Conservation (phyloP, 495 filamentous ascomycete species). For the Haplographium delicatum region DNA sequence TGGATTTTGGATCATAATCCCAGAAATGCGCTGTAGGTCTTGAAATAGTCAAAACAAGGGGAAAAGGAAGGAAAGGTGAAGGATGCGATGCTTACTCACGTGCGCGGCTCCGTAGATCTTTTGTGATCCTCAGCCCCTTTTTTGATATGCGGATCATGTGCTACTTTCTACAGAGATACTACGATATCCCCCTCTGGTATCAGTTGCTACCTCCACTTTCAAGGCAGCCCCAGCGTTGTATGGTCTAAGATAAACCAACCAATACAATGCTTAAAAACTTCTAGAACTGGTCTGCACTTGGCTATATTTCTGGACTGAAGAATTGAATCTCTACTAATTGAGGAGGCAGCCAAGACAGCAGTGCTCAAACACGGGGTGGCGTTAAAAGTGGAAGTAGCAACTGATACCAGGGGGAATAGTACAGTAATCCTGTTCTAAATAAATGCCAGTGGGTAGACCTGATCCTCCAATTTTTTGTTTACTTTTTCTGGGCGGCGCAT, state of each 20-base stretch:
- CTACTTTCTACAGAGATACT: neutral
- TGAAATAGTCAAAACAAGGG: neutral
- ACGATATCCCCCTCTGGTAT: no score
- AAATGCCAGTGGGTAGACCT: neutral
- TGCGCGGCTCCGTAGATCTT: neutral
- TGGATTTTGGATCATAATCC: neutral
- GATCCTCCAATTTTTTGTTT: neutral
- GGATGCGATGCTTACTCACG: neutral
- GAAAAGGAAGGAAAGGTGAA: neutral
- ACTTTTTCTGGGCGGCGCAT: neutral
- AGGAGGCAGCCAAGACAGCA: no score
- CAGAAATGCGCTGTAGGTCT: neutral
- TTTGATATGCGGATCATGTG: neutral
- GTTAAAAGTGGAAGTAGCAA: no score
- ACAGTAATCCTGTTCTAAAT: neutral
- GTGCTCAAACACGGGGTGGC: no score
- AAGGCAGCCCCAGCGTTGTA: no score
- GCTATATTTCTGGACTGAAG: no score
- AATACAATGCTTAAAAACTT: no score
- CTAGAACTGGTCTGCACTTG: no score
- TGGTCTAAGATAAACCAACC: no score
- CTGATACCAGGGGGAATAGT: no score
- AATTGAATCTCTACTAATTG: no score
- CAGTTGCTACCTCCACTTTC: no score
- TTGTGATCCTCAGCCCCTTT: neutral